Evolutionary conservation across 305 asterid genomes (phyloP).

Genomic region (Ruellia speciosa): DNA sequence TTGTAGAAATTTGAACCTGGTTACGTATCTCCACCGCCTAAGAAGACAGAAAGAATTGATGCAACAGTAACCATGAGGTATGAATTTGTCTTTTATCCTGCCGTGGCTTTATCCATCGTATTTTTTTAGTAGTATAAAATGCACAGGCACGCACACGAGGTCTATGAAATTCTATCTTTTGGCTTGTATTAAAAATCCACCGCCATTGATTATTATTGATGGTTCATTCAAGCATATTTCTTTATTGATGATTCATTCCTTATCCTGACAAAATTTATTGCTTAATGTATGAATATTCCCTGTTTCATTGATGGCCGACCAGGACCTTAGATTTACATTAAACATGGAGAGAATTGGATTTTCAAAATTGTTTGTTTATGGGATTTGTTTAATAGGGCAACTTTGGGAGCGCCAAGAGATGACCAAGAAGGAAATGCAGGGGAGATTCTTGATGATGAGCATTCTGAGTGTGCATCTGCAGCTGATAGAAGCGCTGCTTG

Average conservation of each 20-base stretch:
- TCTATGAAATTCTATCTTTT: background rate
- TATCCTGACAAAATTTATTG: background rate
- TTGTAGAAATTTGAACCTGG: slow-evolving; percentile 88
- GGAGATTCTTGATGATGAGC: slow-evolving; percentile 22
- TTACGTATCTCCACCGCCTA: slow-evolving; percentile 50
- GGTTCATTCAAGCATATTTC: background rate
- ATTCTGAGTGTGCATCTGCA: slow-evolving; percentile 27
- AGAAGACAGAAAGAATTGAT: slow-evolving; percentile 34
- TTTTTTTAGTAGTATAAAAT: background rate
- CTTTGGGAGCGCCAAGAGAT: slow-evolving; percentile 35
- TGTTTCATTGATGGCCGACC: slow-evolving; percentile 2
- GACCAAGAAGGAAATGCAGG: slow-evolving; percentile 23
- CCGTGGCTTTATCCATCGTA: background rate
- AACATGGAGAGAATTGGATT: background rate
- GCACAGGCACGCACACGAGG: background rate
- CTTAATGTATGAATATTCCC: background rate
- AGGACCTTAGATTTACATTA: background rate
- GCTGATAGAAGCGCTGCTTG: slow-evolving; percentile 43
- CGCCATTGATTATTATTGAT: background rate
- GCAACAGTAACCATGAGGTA: slow-evolving; percentile 61
- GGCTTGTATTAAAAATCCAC: background rate
- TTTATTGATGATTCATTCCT: background rate
- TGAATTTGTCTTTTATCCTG: slow-evolving; percentile 4
- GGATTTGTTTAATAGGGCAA: slow-evolving; percentile 27
- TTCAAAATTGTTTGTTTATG: background rate